Conservation (phyloP, 2,329 filamentous ascomycete genomes). For the Lasiodiplodia sp. region DNA sequence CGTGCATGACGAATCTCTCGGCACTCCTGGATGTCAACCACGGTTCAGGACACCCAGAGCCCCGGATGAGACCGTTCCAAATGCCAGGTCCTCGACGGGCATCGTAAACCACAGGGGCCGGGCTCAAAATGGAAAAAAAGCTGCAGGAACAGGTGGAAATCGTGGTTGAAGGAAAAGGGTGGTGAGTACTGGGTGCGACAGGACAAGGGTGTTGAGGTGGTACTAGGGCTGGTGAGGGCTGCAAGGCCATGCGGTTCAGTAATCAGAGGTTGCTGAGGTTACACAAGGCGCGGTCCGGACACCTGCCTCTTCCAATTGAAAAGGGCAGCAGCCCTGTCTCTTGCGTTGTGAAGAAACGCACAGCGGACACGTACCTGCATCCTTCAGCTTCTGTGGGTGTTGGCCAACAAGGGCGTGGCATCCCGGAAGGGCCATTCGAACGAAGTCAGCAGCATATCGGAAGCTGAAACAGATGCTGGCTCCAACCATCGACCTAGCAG, state of each 20-base stretch:
- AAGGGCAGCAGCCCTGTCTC: background rate
- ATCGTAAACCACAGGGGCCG: background rate
- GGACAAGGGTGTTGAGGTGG: conserved; percentile 11
- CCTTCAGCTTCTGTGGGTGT: background rate
- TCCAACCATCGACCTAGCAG: background rate
- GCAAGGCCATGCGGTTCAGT: conserved; percentile 14
- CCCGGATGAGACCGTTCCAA: conserved; percentile 24
- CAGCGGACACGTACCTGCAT: background rate
- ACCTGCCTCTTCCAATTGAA: conserved; percentile 5
- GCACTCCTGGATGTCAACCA: conserved; percentile 9
- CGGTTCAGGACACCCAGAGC: conserved; percentile 8
- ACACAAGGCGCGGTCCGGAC: background rate
- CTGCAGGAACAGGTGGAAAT: conserved; percentile 26
- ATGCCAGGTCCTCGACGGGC: conserved; percentile 2
- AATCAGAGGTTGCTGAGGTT: background rate
- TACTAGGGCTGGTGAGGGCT: background rate
- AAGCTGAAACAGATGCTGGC: background rate
- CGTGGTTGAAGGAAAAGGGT: conserved; percentile 2
- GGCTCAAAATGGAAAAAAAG: conserved; percentile 10
- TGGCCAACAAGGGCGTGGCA: background rate
- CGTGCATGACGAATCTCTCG: conserved; percentile 18
- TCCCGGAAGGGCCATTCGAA: background rate
- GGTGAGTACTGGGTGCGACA: background rate
- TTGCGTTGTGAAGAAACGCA: background rate
- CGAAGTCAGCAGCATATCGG: background rate